These are phyloP conservation scores for Platanthera guangdongensis DNA, from an alignment of 106 monocot species.

Conservation along the genomic window DNA sequence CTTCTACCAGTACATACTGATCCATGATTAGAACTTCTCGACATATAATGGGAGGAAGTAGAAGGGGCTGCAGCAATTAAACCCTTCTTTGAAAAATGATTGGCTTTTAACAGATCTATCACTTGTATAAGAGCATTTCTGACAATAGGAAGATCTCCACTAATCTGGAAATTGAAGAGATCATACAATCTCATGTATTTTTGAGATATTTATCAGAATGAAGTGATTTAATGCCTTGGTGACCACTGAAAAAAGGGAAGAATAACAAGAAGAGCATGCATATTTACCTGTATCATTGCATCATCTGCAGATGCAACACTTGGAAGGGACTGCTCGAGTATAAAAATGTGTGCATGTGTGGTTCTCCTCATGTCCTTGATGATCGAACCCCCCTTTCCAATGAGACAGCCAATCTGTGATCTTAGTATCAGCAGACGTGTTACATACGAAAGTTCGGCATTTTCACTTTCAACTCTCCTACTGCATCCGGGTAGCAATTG, in stretches of 20 bases:
- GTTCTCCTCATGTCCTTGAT: conserved; percentile 55
- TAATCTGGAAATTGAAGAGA: conserved; percentile 32
- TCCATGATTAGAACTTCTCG: neutral
- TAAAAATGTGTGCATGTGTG: conserved; percentile 46
- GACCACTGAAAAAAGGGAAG: neutral
- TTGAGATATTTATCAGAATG: neutral
- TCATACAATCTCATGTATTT: conserved; percentile 4
- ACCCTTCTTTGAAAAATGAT: conserved; percentile 23
- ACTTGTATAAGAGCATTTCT: conserved; percentile 57
- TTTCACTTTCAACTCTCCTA: conserved; percentile 37
- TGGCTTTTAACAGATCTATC: conserved; percentile 39
- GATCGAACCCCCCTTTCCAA: conserved; percentile 58
- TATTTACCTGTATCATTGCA: conserved; percentile 51
- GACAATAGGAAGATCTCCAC: conserved; percentile 49
- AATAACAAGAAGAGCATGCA: neutral
- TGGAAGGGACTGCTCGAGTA: conserved; percentile 39
- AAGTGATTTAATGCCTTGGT: neutral
- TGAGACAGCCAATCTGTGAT: conserved; percentile 55
- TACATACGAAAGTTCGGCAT: conserved; percentile 32
- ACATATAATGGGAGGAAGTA: neutral
- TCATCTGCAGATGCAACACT: conserved; percentile 52
- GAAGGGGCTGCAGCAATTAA: neutral
- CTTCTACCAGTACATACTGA: neutral
- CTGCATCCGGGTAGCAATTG: conserved; percentile 54
- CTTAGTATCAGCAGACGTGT: conserved; percentile 47